phyloP scores from a whole-genome alignment of 805 yeast genomes.

The Tetrapisispora iriomotensis region DNA sequence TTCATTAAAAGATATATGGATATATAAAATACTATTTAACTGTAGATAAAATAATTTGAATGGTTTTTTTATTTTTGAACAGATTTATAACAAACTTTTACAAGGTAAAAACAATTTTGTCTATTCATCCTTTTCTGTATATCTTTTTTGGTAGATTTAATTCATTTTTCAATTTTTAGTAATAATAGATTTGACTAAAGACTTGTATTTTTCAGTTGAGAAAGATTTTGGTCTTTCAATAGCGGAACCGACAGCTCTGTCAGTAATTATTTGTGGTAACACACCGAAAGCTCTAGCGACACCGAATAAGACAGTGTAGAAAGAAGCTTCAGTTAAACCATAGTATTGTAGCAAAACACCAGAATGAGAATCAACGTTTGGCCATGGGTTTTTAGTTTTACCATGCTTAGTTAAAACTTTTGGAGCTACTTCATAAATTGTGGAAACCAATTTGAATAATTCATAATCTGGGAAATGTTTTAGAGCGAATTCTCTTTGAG shows the following conservation, averaged over 20 bases:
- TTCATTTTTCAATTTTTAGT: conserved; percentile 3
- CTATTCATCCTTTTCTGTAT: not conserved
- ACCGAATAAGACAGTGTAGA: conserved; percentile 81
- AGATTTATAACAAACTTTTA: not conserved
- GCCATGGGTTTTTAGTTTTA: conserved; percentile 90
- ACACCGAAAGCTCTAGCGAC: conserved; percentile 83
- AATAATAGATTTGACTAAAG: conserved; percentile 48
- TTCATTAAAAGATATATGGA: conserved; percentile 1
- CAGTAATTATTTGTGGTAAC: conserved; percentile 74
- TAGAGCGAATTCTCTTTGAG: conserved; percentile 75
- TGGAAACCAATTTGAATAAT: conserved; percentile 66
- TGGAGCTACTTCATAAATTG: conserved; percentile 77
- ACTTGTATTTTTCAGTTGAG: conserved; percentile 87
- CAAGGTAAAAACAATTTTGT: too few relatives aligned
- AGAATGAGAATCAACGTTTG: conserved; percentile 82
- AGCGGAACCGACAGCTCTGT: conserved; percentile 72
- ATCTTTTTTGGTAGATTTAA: not conserved
- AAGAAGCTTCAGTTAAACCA: conserved; percentile 71
- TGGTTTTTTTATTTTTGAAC: not conserved
- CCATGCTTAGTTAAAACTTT: conserved; percentile 72
- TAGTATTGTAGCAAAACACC: conserved; percentile 80
- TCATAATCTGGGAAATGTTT: conserved; percentile 71
- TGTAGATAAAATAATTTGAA: not conserved
- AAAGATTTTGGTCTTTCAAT: conserved; percentile 88
- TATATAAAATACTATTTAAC: conserved; percentile 1